Percentiles rank a stretch among this genome's conserved stretches.
phyloP scores from a whole-genome alignment of 495 filamentous ascomycete genomes.

The Aspergillus egyptiacus region DNA sequence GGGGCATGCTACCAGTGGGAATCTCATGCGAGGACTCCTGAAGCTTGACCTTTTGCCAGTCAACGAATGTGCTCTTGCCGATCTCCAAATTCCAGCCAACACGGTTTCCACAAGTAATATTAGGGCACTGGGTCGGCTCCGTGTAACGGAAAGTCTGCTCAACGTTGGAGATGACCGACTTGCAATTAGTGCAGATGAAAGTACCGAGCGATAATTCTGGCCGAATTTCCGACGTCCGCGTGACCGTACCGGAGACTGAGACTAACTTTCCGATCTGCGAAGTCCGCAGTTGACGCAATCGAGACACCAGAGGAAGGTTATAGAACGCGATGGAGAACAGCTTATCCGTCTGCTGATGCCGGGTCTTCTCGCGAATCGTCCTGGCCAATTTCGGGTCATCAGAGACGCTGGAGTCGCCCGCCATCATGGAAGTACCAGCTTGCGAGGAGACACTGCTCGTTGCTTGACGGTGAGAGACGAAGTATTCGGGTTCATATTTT shows the following conservation, averaged over 20 bases:
- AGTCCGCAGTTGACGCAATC: slow-evolving; percentile 83
- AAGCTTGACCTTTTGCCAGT: slow-evolving; percentile 97
- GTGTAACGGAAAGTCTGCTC: slow-evolving; percentile 98
- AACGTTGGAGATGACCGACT: slow-evolving; percentile 73
- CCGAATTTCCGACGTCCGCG: slow-evolving; percentile 91
- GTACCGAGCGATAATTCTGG: slow-evolving; percentile 89
- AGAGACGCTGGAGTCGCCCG: slow-evolving; percentile 52
- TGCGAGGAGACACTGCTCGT: slow-evolving; percentile 55
- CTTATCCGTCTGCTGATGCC: slow-evolving; percentile 95
- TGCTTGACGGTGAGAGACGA: slow-evolving; percentile 78
- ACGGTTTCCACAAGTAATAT: slow-evolving; percentile 83
- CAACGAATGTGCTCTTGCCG: slow-evolving; percentile 92
- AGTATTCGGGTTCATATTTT: slow-evolving; percentile 92
- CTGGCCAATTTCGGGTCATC: slow-evolving; percentile 43
- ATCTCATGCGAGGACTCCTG: slow-evolving; percentile 99
- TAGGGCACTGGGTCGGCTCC: slow-evolving; percentile 93
- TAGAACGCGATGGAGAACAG: slow-evolving; percentile 94
- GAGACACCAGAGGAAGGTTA: slow-evolving; percentile 89
- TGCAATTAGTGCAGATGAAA: slow-evolving; percentile 85
- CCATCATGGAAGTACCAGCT: slow-evolving; percentile 60
- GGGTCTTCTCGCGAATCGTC: slow-evolving; percentile 52
- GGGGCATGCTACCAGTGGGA: slow-evolving; percentile 95
- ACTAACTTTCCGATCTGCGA: slow-evolving; percentile 86
- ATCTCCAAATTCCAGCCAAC: slow-evolving; percentile 91
- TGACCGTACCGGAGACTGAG: slow-evolving; percentile 94